Conservation (phyloP, 2,329 filamentous ascomycete genomes). For the Sporothrix brunneoviolacea region DNA sequence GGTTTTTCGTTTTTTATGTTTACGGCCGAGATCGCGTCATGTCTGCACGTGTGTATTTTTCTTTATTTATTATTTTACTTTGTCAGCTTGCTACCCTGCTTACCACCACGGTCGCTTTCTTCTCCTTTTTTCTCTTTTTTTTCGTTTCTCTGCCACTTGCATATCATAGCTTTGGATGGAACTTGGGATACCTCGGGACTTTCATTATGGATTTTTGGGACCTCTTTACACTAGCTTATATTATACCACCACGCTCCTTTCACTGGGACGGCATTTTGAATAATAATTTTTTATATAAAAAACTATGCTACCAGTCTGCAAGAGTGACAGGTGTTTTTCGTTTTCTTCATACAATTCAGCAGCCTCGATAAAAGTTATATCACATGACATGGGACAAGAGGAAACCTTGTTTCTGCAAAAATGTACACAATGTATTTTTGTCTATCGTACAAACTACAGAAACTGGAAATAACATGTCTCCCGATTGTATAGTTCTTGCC, state of each 20-base stretch:
- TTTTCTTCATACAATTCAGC: not conserved
- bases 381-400: not conserved
- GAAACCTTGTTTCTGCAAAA: not conserved
- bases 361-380: not conserved
- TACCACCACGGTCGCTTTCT: constrained; percentile 4
- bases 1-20: not conserved
- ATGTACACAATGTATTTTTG: not conserved
- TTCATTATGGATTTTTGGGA: not conserved
- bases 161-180: constrained; percentile 7
- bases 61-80: not conserved
- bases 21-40: too few species aligned
- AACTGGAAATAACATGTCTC: constrained; percentile 1
- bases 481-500: too few species aligned
- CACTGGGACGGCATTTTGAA: constrained; percentile 15
- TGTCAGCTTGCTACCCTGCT: constrained; percentile 20
- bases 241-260: constrained; percentile 19
- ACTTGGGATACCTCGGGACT: not conserved
- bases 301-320: too few species aligned
- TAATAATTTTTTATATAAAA: constrained; percentile 4
- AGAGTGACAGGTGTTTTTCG: too few species aligned
- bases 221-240: not conserved
- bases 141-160: constrained; percentile 11
- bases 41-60: constrained; percentile 16
- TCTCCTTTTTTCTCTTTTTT: constrained; percentile 14
- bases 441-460: constrained; percentile 9